phyloP scores from a whole-genome alignment of 352 stramenopile genomes.

The Globisporangium parvum region DNA sequence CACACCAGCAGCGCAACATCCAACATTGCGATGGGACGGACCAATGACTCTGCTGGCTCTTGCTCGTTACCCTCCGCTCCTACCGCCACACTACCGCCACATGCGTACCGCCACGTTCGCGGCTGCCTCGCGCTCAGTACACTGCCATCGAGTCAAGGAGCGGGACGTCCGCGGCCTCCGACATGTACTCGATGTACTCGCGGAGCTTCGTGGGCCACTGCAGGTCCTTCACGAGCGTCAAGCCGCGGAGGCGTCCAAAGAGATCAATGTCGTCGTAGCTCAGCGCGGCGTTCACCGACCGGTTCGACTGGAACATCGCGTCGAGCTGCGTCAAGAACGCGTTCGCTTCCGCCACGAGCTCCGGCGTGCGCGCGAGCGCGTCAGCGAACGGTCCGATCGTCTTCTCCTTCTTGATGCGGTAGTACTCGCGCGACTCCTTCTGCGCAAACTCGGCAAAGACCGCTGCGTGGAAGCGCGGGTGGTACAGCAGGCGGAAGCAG shows the following conservation, averaged over 20 bases:
- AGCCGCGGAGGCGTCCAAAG: slow-evolving; percentile 32
- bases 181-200: slow-evolving; percentile 39
- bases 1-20: too few relatives aligned
- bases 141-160: slow-evolving; percentile 34
- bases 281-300: slow-evolving; percentile 35
- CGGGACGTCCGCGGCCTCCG: slow-evolving; percentile 27
- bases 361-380: slow-evolving; percentile 31
- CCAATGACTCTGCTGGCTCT: too few relatives aligned
- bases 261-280: slow-evolving; percentile 58
- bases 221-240: slow-evolving; percentile 44
- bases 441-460: slow-evolving; percentile 40
- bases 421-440: slow-evolving; percentile 39
- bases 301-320: slow-evolving; percentile 32
- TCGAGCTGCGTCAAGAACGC: slow-evolving; percentile 24
- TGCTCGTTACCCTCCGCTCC: not conserved
- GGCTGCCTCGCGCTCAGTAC: too few relatives aligned
- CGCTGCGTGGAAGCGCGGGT: slow-evolving; percentile 39
- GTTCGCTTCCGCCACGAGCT: slow-evolving; percentile 33
- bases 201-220: slow-evolving; percentile 38
- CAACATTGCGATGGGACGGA: too few relatives aligned
- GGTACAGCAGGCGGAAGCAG: slow-evolving; percentile 32
- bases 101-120: too few relatives aligned
- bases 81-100: not conserved
- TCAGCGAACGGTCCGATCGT: slow-evolving; percentile 34
- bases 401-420: slow-evolving; percentile 53